Conservation (phyloP, 129 eudicot genomes). For the Flaveria robusta region DNA sequence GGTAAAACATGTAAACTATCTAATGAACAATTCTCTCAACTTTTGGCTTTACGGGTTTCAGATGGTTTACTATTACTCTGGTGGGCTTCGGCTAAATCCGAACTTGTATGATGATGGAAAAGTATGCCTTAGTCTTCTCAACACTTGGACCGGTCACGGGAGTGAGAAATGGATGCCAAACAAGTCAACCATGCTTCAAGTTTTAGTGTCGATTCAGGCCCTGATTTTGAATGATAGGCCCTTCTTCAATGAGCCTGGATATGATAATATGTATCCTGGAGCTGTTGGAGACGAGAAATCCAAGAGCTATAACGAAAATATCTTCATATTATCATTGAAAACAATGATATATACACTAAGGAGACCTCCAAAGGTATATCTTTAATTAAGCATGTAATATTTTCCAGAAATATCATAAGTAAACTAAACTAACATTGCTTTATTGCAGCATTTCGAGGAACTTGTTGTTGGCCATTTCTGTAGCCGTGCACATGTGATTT, state of each 20-base stretch:
- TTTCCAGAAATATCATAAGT: background rate
- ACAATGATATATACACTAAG: slow-evolving; percentile 64
- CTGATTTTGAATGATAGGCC: slow-evolving; percentile 57
- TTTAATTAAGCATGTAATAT: background rate
- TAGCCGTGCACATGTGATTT: slow-evolving; percentile 55
- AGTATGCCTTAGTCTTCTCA: slow-evolving; percentile 68
- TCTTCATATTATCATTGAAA: slow-evolving; percentile 55
- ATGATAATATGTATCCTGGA: slow-evolving; percentile 42
- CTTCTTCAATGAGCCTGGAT: slow-evolving; percentile 65
- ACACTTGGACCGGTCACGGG: slow-evolving; percentile 60
- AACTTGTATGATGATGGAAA: slow-evolving; percentile 62
- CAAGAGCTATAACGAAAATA: slow-evolving; percentile 44
- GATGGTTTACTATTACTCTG: slow-evolving; percentile 68
- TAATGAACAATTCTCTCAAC: background rate
- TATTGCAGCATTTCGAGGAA: slow-evolving; percentile 75
- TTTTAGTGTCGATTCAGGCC: slow-evolving; percentile 69
- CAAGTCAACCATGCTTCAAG: slow-evolving; percentile 70
- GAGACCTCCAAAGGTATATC: slow-evolving; percentile 62
- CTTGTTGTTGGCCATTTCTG: slow-evolving; percentile 75
- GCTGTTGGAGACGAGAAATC: slow-evolving; percentile 44
- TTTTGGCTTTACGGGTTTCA: slow-evolving; percentile 35
- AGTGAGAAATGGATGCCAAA: slow-evolving; percentile 62
- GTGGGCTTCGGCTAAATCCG: slow-evolving; percentile 69
- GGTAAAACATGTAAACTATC: background rate
- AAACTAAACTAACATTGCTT: background rate